Conservation (phyloP, 1,284 basidiomycete genomes). For the Boletus austroedulis region DNA sequence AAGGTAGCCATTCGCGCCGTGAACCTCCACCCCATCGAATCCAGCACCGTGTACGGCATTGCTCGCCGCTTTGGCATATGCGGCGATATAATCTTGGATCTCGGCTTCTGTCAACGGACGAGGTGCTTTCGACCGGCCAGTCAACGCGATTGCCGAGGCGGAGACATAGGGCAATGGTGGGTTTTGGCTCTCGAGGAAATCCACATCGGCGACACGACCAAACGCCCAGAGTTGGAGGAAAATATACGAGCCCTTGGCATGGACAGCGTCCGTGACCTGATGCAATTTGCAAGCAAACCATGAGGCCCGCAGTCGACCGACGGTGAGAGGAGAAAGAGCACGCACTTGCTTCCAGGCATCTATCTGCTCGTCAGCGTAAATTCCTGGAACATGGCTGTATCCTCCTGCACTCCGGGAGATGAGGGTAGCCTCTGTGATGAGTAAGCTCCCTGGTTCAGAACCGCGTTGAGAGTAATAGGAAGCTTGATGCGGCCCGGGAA, state of each 20-base stretch:
- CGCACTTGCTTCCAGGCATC: not conserved
- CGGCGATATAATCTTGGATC: not conserved
- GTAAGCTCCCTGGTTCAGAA: not conserved
- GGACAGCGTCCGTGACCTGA: not conserved
- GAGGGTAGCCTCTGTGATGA: not conserved
- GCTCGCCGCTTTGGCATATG: not conserved
- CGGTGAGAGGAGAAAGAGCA: not conserved
- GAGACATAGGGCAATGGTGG: not conserved
- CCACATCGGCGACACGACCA: not conserved
- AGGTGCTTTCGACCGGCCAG: not conserved
- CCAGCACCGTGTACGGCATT: not conserved
- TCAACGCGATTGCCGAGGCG: not conserved
- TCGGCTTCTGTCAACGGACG: not conserved
- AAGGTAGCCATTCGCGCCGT: not conserved
- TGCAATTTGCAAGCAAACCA: not conserved
- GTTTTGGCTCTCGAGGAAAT: not conserved
- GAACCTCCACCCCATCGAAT: not conserved
- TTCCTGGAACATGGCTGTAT: not conserved
- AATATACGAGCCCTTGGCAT: not conserved
- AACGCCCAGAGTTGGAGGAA: not conserved
- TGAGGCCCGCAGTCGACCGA: not conserved
- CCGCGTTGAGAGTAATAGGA: not conserved
- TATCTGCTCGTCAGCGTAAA: not conserved
- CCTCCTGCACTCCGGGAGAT: not conserved
- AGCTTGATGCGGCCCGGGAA: not conserved